These are phyloP conservation scores for Lepidium africanum DNA, from an alignment of 345 rosid genomes.

Conservation along the genomic window DNA sequence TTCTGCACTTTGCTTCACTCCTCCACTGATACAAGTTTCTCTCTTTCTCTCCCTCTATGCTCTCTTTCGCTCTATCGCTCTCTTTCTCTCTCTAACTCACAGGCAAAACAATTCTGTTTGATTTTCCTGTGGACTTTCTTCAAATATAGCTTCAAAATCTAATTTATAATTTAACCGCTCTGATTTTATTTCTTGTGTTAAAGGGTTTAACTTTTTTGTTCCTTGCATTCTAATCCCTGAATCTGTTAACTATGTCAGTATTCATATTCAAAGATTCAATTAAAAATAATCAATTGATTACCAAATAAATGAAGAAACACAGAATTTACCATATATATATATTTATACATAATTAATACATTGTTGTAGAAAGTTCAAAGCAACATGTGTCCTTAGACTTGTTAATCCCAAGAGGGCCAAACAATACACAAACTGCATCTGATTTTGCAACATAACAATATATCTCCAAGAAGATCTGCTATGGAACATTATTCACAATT, in stretches of 20 bases:
- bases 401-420: not conserved
- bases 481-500: not conserved
- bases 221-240: constrained; percentile 18
- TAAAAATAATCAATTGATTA: not conserved
- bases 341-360: not conserved
- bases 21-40: not conserved
- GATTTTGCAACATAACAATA: not conserved
- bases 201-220: constrained; percentile 12
- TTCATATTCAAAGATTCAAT: not conserved
- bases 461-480: constrained; percentile 3
- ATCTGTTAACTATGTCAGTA: not conserved
- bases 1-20: constrained; percentile 6
- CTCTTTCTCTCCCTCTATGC: not conserved
- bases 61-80: not conserved
- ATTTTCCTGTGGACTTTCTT: constrained; percentile 5
- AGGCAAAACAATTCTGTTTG: constrained; percentile 17
- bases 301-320: not conserved
- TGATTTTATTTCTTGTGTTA: constrained; percentile 5
- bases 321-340: not conserved
- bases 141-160: constrained; percentile 11
- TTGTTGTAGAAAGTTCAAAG: not conserved
- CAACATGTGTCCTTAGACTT: constrained; percentile 9
- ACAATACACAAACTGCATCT: not conserved
- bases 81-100: not conserved
- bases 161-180: constrained; percentile 18